Base-by-base conservation (phyloP, 306 rosid genomes). In the Dryas octopetala region DNA sequence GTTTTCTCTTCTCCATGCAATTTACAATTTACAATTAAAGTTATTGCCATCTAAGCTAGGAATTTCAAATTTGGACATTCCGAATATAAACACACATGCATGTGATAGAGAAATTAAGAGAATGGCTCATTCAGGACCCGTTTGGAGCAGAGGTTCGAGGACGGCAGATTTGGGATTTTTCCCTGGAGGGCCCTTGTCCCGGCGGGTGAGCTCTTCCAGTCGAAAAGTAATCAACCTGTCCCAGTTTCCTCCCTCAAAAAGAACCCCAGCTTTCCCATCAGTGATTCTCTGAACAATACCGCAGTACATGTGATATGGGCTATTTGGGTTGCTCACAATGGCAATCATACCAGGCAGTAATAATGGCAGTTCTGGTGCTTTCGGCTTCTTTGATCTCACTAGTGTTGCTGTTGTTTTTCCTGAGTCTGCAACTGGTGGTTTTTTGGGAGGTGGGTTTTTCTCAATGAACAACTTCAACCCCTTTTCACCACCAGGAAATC, bases 121-220 rank as follows among this genome's bases (percentile, higher is more conserved):
- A 23, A 46, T 17, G 66, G 17, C 6, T 73, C 78, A 79, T 73
- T 85, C 64, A 15, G 86, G 60, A 77, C 86, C 87, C 74, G 79
- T 83, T 70, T 71, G 73, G 50, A 95, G 90, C 19, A 87, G 74
- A 10, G 93, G 91, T 75, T 95, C 98, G 16, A 95, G 96, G 64
- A 81, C 81, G 0, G 76, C 88, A 1, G 94, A 89, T 83, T 58
- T 84, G 52, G 98, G 98, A 23, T 91, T 95, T 84, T 90, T 95
- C 88, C 88, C 87, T 0, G 97, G 99, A 73, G 97, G 97, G 6
- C 97, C 97, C 77, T 95, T 92, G 64, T 91, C 99, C 76, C 99
- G 87, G 75, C 97, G 90, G 78, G 89, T 85, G 7, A 90, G 82
- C 87, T 92, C 99, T 3, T 90, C 96, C 76, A 95, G 78, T 58